Base-by-base conservation (phyloP, 192 early-diverging fungal genomes). In the Linnemannia schmuckeri region DNA sequence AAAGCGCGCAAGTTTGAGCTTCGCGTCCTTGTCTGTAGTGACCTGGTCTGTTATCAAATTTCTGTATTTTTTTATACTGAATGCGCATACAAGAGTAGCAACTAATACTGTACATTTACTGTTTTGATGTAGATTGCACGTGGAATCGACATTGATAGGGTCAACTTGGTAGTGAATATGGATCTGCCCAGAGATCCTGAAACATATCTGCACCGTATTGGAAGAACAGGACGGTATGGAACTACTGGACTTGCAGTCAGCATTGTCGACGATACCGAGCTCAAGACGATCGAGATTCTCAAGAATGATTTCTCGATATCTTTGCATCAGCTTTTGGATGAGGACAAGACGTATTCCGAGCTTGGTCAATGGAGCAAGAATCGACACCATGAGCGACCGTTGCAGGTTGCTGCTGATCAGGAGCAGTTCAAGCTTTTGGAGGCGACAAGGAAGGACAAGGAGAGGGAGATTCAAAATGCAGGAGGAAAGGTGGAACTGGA, bases 151-250 rank as follows among this genome's bases (percentile, higher is more conserved):
- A 92, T 97, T 72, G 93, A 94, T 41, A 86, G 91, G 70, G 94
- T 97, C 18, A 89, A 91, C 33, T 81, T 92, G 37, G 96, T 97
- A 0, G 87, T 97, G 47, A 95, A 96, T 80, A 91, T 96, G 82
- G 96, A 97, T 72, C 90, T 94, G 55, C 95, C 96, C 9, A 89
- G 82, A 37, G 90, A 95, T 66, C 90, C 93, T 76, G 90, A 92
- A 80, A 91, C 91, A 82, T 97, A 97, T 75, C 86, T 96, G 15
- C 96, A 97, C 71, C 91, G 96, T 24, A 92, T 96, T 15, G 96
- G 96, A 6, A 88, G 96, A 20, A 96, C 95, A 35, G 96, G 95
- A 52, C 91, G 96, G 42, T 96, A 96, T 30, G 96, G 95, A 10
- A 89, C 93, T 3, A 88, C 91, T 33, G 96, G 96, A 40, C 66